A percentile compares a stretch with the other conserved stretches of the same genome.
These are phyloP conservation scores for Podospora sp. DNA, from an alignment of 495 filamentous ascomycete species.

Conservation along the genomic window DNA sequence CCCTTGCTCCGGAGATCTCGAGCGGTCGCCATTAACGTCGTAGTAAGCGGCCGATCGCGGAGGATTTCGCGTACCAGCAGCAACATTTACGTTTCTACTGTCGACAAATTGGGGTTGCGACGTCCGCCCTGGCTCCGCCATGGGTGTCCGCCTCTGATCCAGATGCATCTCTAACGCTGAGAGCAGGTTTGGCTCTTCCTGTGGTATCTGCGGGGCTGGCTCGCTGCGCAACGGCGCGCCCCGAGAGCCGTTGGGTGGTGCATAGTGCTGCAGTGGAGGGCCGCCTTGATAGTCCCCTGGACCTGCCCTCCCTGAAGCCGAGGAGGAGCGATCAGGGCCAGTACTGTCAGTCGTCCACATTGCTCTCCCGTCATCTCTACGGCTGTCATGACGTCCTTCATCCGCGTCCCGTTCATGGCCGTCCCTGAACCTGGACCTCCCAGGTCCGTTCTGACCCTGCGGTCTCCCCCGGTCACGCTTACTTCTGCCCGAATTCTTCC, in stretches of 20 bases:
- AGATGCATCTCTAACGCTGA: slow-evolving; percentile 32
- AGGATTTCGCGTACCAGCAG: neutral
- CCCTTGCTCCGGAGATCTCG: neutral
- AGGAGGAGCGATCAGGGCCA: slow-evolving; percentile 21
- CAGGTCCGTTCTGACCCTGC: slow-evolving; percentile 1
- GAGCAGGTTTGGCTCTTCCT: slow-evolving; percentile 21
- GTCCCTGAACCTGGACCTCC: slow-evolving; percentile 22
- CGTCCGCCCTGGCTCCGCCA: neutral
- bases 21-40: neutral
- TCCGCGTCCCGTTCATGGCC: slow-evolving; percentile 31
- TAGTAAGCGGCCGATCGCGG: slow-evolving; percentile 2
- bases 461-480: slow-evolving; percentile 20
- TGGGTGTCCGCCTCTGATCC: slow-evolving; percentile 5
- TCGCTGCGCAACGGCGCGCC: neutral
- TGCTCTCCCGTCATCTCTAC: slow-evolving; percentile 32
- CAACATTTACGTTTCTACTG: neutral
- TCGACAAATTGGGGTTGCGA: slow-evolving; percentile 10
- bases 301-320: neutral
- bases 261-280: neutral
- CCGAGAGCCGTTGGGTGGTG: neutral
- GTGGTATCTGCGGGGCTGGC: neutral
- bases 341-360: slow-evolving; percentile 37
- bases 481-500: slow-evolving; percentile 10
- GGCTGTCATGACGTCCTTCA: slow-evolving; percentile 28
- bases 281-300: neutral